Evolutionary conservation across 2,329 filamentous ascomycete genomes (phyloP).

Genomic region (Aureobasidium sp.): DNA sequence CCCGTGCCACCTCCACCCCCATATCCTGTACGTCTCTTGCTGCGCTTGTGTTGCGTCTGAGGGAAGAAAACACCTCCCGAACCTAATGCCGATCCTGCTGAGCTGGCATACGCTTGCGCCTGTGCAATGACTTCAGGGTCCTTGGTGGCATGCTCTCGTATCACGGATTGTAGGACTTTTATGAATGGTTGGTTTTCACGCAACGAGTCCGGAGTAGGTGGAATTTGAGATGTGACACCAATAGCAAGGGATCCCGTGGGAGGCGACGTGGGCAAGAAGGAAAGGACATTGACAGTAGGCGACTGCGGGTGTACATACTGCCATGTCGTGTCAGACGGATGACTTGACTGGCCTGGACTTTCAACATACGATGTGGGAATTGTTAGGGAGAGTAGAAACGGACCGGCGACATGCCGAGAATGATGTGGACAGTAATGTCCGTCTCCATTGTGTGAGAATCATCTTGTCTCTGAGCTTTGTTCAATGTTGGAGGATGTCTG

Average conservation of each 20-base stretch:
- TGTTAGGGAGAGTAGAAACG: slow-evolving; percentile 38
- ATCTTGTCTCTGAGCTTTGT: slow-evolving; percentile 1
- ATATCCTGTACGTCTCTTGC: slow-evolving; percentile 20
- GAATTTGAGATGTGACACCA: slow-evolving; percentile 48
- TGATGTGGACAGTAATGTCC: background rate
- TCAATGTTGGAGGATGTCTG: background rate
- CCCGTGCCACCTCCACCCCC: slow-evolving; percentile 35
- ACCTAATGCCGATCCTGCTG: slow-evolving; percentile 48
- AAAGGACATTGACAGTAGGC: slow-evolving; percentile 41
- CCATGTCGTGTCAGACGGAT: background rate
- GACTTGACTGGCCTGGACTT: background rate
- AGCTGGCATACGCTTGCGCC: slow-evolving; percentile 54
- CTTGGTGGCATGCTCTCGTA: slow-evolving; percentile 46
- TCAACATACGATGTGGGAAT: slow-evolving; percentile 34
- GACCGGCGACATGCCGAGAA: slow-evolving; percentile 18
- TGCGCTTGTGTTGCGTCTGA: slow-evolving; percentile 25
- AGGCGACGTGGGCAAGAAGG: slow-evolving; percentile 50
- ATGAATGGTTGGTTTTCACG: slow-evolving; percentile 52
- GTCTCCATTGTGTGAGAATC: slow-evolving; percentile 9
- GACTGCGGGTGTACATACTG: slow-evolving; percentile 46
- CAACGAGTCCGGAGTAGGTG: slow-evolving; percentile 51
- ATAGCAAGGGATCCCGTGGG: slow-evolving; percentile 48
- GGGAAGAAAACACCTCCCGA: slow-evolving; percentile 45
- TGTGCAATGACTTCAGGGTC: slow-evolving; percentile 53
- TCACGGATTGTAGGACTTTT: slow-evolving; percentile 49